Base-by-base conservation (phyloP, 176 grass and related monocot genomes). In the Poa annua region DNA sequence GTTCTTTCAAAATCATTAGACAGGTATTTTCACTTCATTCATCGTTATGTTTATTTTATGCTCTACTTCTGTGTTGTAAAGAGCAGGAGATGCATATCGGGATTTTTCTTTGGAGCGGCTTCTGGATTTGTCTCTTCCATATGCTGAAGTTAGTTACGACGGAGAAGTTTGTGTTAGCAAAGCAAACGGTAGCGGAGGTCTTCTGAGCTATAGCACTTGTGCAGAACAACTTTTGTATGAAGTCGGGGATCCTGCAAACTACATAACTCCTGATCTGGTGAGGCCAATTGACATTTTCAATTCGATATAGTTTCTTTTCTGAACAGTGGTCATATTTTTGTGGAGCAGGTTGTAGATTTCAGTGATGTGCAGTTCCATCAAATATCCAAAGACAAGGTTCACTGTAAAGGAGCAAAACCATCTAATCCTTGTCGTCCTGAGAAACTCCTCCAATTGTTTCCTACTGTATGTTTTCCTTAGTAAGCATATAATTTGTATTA, bases 231-330 rank as follows among this genome's bases (percentile, higher is more conserved):
- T 98, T 79, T 85, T 98, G 60, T 98, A 98, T 78, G 96, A 98
- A 79, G 88, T 98, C 83, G 85, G 90, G 79, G 92, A 95, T 77
- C 96, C 96, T 41, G 87, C 86, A 57, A 86, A 84, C 84, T 98
- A 98, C 71, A 85, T 88, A 57, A 98, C 96, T 85, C 96, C 96
- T 93, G 96, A 98, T 88, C 86, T 98, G 90, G 96, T 98, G 79
- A 87, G 86, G 50, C 67, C 3, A 88, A 82, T 83, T 80, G 57
- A 14, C 11, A 84, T 84, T 55, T 44, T 16, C 73, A 74, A 5
- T 71, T 39, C 26, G 75, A 69, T 71, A 56, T 39, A 77, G 42
- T 57, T 84, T 83, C 4, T 60, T 64, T 20, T 71, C 50, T 34
- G 34, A 86, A 81, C 38, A 65, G 25, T 71, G 35, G 85, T 80